Conservation (phyloP, 2,329 filamentous ascomycete species). For the Hymenoscyphus infarciens region DNA sequence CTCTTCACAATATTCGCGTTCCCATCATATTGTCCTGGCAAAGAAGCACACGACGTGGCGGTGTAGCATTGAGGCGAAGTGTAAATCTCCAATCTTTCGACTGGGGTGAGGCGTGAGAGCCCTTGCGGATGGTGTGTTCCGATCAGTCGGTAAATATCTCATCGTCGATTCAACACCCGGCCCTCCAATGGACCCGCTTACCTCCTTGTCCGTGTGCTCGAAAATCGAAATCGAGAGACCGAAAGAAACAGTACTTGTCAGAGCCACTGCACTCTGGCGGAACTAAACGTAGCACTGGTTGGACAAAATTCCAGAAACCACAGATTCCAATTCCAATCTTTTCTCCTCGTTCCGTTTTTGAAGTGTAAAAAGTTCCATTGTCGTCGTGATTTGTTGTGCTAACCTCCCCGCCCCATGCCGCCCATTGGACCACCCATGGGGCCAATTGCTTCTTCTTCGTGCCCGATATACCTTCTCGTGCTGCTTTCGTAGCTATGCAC, state of each 20-base stretch:
- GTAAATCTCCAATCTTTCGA: too few species aligned
- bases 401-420: neutral
- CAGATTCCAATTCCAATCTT: neutral
- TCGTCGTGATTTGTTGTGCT: neutral
- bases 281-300: neutral
- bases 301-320: neutral
- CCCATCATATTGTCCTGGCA: too few species aligned
- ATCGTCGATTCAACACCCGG: neutral
- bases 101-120: too few species aligned
- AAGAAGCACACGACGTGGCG: too few species aligned
- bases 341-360: neutral
- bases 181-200: neutral
- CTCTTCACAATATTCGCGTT: too few species aligned
- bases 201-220: neutral
- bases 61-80: too few species aligned
- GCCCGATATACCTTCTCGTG: neutral
- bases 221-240: neutral
- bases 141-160: neutral
- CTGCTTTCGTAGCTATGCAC: conserved; percentile 1
- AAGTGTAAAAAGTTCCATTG: neutral
- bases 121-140: neutral
- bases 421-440: conserved; percentile 1
- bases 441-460: neutral
- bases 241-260: too few species aligned
- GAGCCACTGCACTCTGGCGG: neutral